Conservation (phyloP, 768 basidiomycete species). For the Phanerodontia chrysosporium region DNA sequence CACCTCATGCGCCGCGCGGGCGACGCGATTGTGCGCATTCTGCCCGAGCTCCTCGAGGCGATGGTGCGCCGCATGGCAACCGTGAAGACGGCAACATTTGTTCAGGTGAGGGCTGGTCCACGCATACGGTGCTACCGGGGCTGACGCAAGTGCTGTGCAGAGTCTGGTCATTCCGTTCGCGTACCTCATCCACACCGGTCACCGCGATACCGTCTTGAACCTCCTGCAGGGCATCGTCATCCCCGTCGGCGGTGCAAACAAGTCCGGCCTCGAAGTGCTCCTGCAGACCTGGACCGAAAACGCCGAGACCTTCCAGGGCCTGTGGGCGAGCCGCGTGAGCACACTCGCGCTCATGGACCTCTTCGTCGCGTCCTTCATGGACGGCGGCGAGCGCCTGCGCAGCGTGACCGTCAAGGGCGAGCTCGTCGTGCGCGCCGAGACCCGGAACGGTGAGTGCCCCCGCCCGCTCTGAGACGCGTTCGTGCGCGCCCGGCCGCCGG, state of each 20-base stretch:
- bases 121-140: neutral
- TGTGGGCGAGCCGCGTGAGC: constrained; percentile 88
- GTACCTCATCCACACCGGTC: constrained; percentile 78
- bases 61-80: constrained; percentile 77
- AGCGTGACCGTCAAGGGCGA: constrained; percentile 74
- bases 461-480: neutral
- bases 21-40: constrained; percentile 72
- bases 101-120: constrained; percentile 55
- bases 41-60: constrained; percentile 83
- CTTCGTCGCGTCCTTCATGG: constrained; percentile 60
- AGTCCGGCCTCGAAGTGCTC: constrained; percentile 79
- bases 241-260: constrained; percentile 40
- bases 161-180: constrained; percentile 91
- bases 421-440: constrained; percentile 77
- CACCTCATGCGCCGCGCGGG: constrained; percentile 86
- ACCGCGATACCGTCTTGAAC: constrained; percentile 73
- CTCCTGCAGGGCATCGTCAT: constrained; percentile 61
- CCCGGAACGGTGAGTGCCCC: constrained; percentile 65
- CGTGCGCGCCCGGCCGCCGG: constrained; percentile 1
- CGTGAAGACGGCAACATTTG: constrained; percentile 88
- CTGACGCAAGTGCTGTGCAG: constrained; percentile 31
- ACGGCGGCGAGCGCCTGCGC: constrained; percentile 52
- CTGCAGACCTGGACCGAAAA: constrained; percentile 94
- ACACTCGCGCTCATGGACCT: constrained; percentile 77
- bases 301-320: constrained; percentile 90